Evolutionary conservation across 495 filamentous ascomycete genomes (phyloP).

Genomic region (Thermothielavioides terrestris): DNA sequence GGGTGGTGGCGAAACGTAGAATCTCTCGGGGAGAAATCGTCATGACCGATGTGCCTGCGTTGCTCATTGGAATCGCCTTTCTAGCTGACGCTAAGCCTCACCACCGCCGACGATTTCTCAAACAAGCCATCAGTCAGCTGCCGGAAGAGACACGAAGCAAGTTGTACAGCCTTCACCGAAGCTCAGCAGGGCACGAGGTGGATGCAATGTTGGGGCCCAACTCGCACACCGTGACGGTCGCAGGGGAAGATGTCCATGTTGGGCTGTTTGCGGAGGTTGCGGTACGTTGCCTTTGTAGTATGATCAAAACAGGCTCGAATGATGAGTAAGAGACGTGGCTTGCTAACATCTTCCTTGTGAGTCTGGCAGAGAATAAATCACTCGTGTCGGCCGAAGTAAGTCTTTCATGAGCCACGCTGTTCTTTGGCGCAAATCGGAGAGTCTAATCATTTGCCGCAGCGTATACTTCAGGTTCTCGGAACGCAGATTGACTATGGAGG

Average conservation of each 20-base stretch:
- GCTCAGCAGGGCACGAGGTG: slow-evolving; percentile 22
- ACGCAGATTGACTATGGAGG: slow-evolving; percentile 26
- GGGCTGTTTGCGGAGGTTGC: slow-evolving; percentile 31
- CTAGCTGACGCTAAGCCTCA: slow-evolving; percentile 22
- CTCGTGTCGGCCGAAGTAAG: slow-evolving; percentile 37
- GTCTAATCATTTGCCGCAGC: too few species aligned
- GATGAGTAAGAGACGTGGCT: neutral
- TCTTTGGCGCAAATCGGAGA: too few species aligned
- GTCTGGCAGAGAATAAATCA: slow-evolving; percentile 33
- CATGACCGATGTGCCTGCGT: slow-evolving; percentile 31
- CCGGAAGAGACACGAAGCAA: slow-evolving; percentile 22
- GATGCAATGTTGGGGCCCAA: slow-evolving; percentile 36
- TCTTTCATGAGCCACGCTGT: neutral
- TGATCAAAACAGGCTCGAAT: too few species aligned
- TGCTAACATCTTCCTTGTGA: neutral
- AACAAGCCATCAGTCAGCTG: slow-evolving; percentile 27
- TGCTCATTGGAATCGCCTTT: slow-evolving; percentile 29
- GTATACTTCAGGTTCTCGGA: slow-evolving; percentile 33
- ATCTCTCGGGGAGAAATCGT: slow-evolving; percentile 31
- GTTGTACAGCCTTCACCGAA: slow-evolving; percentile 17
- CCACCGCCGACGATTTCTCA: slow-evolving; percentile 26
- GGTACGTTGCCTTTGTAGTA: slow-evolving; percentile 15
- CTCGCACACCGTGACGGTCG: slow-evolving; percentile 25
- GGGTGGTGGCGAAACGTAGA: slow-evolving; percentile 26
- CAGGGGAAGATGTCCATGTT: slow-evolving; percentile 23